Conservation (phyloP, 169 alveolate species). For the Plasmodium gallinaceum region DNA sequence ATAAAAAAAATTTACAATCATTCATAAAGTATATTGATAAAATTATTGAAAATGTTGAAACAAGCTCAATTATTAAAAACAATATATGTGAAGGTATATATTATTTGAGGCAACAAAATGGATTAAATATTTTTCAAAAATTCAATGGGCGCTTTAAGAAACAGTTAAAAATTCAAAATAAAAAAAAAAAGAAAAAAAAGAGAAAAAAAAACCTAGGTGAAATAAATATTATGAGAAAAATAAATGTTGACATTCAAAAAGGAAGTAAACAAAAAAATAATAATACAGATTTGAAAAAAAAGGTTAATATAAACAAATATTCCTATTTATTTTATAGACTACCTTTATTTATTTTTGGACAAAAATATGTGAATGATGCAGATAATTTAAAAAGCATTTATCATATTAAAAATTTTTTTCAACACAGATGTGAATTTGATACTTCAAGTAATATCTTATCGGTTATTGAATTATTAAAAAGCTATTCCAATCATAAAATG, state of each 20-base stretch:
- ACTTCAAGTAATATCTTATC: constrained; percentile 23
- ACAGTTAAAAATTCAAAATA: constrained; percentile 13
- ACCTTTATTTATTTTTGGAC: constrained; percentile 32
- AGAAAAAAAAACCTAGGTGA: constrained; percentile 11
- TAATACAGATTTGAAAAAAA: constrained; percentile 23
- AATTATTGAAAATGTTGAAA: constrained; percentile 34
- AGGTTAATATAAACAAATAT: constrained; percentile 39
- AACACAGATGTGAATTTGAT: constrained; percentile 6
- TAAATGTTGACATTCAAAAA: constrained; percentile 14
- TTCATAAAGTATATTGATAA: constrained; percentile 17
- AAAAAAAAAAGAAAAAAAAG: constrained; percentile 23
- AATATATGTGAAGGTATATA: constrained; percentile 67
- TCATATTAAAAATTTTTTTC: constrained; percentile 20
- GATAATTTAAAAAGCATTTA: constrained; percentile 19
- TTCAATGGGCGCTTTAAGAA: constrained; percentile 21
- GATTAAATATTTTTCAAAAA: constrained; percentile 56
- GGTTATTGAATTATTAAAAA: constrained; percentile 21
- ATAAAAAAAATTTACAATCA: background rate
- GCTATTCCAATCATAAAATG: constrained; percentile 17
- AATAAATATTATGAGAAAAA: constrained; percentile 24
- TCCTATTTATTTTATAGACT: constrained; percentile 48
- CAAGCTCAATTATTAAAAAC: constrained; percentile 27
- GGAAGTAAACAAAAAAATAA: background rate
- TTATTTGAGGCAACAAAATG: constrained; percentile 24
- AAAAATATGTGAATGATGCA: constrained; percentile 30